Percentiles rank a stretch among this genome's conserved stretches.
Conservation (phyloP, 768 basidiomycete species). For the Phanerodontia chrysosporium region DNA sequence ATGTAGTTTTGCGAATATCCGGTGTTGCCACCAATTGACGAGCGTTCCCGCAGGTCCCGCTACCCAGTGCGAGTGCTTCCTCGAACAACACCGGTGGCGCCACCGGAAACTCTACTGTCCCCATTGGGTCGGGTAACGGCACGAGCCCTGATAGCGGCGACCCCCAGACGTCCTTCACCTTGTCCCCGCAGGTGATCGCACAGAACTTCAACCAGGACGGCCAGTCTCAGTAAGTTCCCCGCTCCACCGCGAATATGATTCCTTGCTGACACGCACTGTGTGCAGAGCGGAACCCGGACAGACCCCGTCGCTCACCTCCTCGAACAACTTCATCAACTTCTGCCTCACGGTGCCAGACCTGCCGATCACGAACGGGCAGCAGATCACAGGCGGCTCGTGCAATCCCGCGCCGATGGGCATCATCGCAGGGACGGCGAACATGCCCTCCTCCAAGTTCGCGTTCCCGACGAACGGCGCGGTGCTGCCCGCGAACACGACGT, state of each 20-base stretch:
- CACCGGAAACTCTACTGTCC: conserved; percentile 7
- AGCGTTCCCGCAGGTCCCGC: not conserved
- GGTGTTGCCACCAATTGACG: too few relatives aligned
- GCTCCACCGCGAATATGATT: not conserved
- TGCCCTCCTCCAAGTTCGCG: conserved; percentile 49
- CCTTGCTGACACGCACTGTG: not conserved
- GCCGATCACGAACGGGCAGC: conserved; percentile 60
- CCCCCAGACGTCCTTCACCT: conserved; percentile 42
- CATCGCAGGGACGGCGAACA: conserved; percentile 44
- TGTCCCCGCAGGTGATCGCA: conserved; percentile 49
- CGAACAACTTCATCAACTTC: conserved; percentile 73
- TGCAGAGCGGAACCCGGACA: conserved; percentile 36
- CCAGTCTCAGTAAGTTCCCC: conserved; percentile 18
- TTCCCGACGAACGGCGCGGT: conserved; percentile 43
- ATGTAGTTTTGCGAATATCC: too few relatives aligned
- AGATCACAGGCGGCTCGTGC: conserved; percentile 48
- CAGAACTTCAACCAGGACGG: conserved; percentile 52
- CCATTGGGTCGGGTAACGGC: conserved; percentile 14
- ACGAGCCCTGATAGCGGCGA: conserved; percentile 28
- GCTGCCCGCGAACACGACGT: conserved; percentile 41
- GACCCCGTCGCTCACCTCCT: conserved; percentile 52
- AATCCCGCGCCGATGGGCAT: conserved; percentile 58
- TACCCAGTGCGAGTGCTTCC: not conserved
- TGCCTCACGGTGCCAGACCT: conserved; percentile 44
- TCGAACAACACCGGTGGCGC: conserved; percentile 11